Evolutionary conservation across 73 alveolate genomes (phyloP), one percentile per base, ranked within the genome.

Genomic region (Tetrahymena borealis): DNA sequence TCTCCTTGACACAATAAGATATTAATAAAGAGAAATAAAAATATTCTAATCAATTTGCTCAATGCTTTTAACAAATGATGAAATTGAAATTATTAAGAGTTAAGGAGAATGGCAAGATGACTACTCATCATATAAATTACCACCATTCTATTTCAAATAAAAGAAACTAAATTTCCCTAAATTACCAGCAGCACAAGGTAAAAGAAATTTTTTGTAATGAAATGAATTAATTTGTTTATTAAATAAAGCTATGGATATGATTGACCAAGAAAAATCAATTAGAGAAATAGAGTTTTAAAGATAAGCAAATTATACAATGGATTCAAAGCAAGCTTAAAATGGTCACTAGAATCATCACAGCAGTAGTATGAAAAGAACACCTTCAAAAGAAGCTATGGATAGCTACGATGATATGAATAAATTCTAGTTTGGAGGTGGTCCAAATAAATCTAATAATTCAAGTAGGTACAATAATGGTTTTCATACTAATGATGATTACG

Each of bases 11-110:
- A 94, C 94, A n/a, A 90, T 95, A 12, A 85, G 96, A 39, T 39
- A 36, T 31, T 43, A 78, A 18, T 77, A 92, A 32, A 93, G 90
- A 95, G 97, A 95, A 93, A 36, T 78, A 33, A 92, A 91, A 28
- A 39, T 95, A 24, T 90, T 93, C 18, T 20, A 16, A 33, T 32
- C 91, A 90, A 91, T 95, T 15, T 32, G 94, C 9, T 77, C 38
- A 94, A 95, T 78, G 33, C 33, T 93, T 79, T 90, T 95, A 24
- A 94, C 96, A 90, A 90, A 91, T 3, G 94, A 95, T n/a, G 96
- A 95, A 38, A 41, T 94, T 15, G 78, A 33, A 38, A 94, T 77
- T 39, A 91, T 95, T 1, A 95, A 93, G 38, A 90, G 91, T 28
- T 92, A 36, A 90, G 91, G 95, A 32, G 91, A 38, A 32, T 93